Percentiles rank a stretch among this genome's conserved stretches.
phyloP scores from a whole-genome alignment of 73 alveolate species.

The Breviolum minutum region DNA sequence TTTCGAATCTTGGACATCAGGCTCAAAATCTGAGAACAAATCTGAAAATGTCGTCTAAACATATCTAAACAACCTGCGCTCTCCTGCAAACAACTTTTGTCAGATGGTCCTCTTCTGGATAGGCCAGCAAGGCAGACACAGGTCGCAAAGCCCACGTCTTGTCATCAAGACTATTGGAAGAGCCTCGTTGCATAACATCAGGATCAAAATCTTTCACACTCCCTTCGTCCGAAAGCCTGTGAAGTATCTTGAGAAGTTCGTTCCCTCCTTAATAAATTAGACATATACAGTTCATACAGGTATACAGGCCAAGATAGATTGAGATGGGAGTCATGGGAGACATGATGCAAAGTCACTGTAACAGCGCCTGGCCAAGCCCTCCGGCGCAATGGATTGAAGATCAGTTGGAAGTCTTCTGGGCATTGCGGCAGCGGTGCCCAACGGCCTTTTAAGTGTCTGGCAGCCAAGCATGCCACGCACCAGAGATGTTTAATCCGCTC shows the following conservation, averaged over 20 bases:
- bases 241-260: too few relatives aligned
- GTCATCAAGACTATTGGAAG: background rate
- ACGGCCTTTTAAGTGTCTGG: constrained; percentile 2
- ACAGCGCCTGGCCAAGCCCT: constrained; percentile 14
- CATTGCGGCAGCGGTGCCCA: constrained; percentile 6
- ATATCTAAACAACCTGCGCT: too few relatives aligned
- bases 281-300: background rate
- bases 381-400: constrained; percentile 29
- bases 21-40: too few relatives aligned
- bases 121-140: constrained; percentile 23
- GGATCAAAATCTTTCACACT: too few relatives aligned
- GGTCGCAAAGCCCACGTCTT: constrained; percentile 50
- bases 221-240: too few relatives aligned
- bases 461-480: constrained; percentile 24
- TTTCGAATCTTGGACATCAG: too few relatives aligned
- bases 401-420: background rate
- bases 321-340: too few relatives aligned
- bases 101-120: background rate
- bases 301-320: background rate
- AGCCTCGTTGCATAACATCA: background rate
- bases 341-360: too few relatives aligned
- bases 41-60: too few relatives aligned
- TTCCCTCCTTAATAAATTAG: too few relatives aligned
- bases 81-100: too few relatives aligned
- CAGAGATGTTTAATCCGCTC: background rate